These are phyloP conservation scores for Cryptococcus neoformans DNA, from an alignment of 1,284 basidiomycete genomes.

Conservation along the genomic window DNA sequence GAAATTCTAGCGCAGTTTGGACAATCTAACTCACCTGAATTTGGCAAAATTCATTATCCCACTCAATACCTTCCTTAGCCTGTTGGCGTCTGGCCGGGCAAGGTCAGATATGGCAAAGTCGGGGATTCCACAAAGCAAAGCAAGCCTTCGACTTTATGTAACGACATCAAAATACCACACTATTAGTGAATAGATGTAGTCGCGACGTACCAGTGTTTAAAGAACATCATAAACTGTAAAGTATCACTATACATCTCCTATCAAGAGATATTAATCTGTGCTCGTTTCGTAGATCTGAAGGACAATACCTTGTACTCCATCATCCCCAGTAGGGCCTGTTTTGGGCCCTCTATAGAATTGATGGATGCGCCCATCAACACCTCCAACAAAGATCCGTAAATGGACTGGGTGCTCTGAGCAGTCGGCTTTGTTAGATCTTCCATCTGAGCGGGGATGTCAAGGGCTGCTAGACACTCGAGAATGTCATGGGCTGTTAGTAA, in stretches of 20 bases:
- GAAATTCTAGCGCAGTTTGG: background rate
- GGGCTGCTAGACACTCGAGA: constrained; percentile 31
- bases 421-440: constrained; percentile 70
- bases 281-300: background rate
- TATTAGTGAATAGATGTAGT: background rate
- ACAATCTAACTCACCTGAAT: constrained; percentile 56
- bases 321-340: constrained; percentile 57
- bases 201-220: constrained; percentile 60
- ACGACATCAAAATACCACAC: background rate
- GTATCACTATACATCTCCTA: constrained; percentile 64
- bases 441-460: constrained; percentile 54
- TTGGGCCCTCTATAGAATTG: constrained; percentile 61
- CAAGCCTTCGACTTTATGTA: constrained; percentile 59
- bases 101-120: constrained; percentile 76
- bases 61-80: constrained; percentile 70
- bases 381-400: constrained; percentile 56
- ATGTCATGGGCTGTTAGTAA: constrained; percentile 34
- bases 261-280: background rate
- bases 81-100: constrained; percentile 63
- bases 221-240: constrained; percentile 60
- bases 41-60: constrained; percentile 91
- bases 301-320: constrained; percentile 54
- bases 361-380: constrained; percentile 64
- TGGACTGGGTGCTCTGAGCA: constrained; percentile 60
- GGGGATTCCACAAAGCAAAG: constrained; percentile 66